Base-by-base conservation (phyloP, 202 grass and related monocot species). In the Musa balbisiana region DNA sequence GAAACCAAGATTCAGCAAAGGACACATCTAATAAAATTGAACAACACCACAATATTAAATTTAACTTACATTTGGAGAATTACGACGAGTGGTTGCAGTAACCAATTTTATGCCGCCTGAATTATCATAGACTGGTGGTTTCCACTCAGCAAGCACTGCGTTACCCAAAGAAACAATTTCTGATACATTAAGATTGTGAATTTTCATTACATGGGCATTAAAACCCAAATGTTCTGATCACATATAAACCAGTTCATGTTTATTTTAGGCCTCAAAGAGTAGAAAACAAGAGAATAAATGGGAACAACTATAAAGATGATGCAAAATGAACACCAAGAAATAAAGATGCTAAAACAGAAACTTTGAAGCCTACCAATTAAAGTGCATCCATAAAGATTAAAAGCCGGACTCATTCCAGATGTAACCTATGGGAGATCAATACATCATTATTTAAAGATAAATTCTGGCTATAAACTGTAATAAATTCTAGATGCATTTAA, bases 71-170 rank as follows among this genome's bases (percentile, higher is more conserved):
- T 93, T 98, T 67, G 94, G 94, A 80, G 94, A 98, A 89, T 98
- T 98, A 76, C 94, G 90, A 72, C 94, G 94, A 60, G 91, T 98
- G 51, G 91, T 94, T 56, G 94, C 94, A 66, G 94, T 89, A 83
- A 85, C 71, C 80, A 98, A 87, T 76, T 89, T 98, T 85, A 98
- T 94, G 19, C 94, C 94, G 73, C 90, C 84, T 70, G 91, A 91
- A 80, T 98, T 98, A 65, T 98, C 88, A 78, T 98, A 98, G 71
- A 98, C 94, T 83, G 94, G 94, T 78, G 94, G 94, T 82, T 94
- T 98, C 94, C 94, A 98, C 79, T 98, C 94, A 50, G 94, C 94
- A 89, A 98, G 94, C 62, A 98, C 94, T 98, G 77, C 65, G 81
- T 54, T 76, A 33, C 67, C 79, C 50, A 58, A 33, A 69, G 76